Evolutionary conservation across 108 stramenopile species (phyloP), one percentile per base, ranked within the genome.

Genomic region (Cyclotella choctawhatcheeana): DNA sequence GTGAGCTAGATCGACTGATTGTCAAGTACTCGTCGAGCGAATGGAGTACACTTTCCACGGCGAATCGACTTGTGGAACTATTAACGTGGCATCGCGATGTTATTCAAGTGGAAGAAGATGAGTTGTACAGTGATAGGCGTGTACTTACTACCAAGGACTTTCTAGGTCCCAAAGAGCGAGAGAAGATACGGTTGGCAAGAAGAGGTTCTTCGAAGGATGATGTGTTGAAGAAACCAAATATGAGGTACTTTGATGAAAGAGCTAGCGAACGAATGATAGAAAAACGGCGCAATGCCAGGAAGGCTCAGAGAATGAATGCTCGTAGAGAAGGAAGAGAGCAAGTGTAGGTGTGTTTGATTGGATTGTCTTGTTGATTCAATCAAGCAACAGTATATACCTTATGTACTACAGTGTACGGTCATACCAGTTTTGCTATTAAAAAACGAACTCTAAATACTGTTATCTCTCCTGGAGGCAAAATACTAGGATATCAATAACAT

Each of bases 81-180:
- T 51, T 79, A n/a, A 50, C 45, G 10, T 72, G 74, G 48, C 77
- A 79, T 40, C 47, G 30, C 13, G 25, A 0, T 26, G 45, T 61
- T 7, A 17, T 73, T 32, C 65, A 67, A 58, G 13, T 18, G 21
- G 77, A 79, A 51, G 43, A 74, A 3, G 45, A 73, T 14, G 72
- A 79, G 1, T 72, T 79, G 37, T 58, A 60, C 13, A 6, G 58
- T 20, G 77, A 73, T 16, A 27, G 33, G 22, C 56, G 77, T 6
- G 0, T 45, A 30, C 62, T 76, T 43, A 71, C 69, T 0, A 62
- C 64, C 3, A 70, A 56, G 32, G 69, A 63, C 33, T 65, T 71
- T 54, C 69, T 81, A 6, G 75, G 79, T 24, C 70, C 76, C 1
- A 64, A 77, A n/a, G 67, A 68, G 30, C 50, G 67, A 30, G 59